Percentiles rank a stretch among this genome's conserved stretches.
phyloP scores from a whole-genome alignment of 352 stramenopile species.

The Globisporangium echinulatum region DNA sequence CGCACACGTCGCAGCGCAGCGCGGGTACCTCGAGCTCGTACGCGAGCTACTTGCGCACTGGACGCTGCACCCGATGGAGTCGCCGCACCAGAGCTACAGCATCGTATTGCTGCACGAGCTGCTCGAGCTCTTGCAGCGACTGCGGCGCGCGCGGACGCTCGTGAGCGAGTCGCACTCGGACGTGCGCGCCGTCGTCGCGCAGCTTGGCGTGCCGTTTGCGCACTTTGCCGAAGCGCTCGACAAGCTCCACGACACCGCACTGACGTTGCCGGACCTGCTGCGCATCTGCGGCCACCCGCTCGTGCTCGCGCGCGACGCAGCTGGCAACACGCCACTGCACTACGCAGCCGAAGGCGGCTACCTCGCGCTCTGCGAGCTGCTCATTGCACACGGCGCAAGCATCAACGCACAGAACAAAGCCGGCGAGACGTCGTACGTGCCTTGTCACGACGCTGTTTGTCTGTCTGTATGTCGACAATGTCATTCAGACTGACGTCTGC shows the following conservation, averaged over 20 bases:
- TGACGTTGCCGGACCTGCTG: constrained; percentile 57
- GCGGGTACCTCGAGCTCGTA: constrained; percentile 65
- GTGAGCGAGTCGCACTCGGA: constrained; percentile 58
- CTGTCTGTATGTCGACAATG: not conserved
- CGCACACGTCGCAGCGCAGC: constrained; percentile 53
- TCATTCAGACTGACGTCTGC: not conserved
- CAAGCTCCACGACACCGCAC: constrained; percentile 43
- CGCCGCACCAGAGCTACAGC: constrained; percentile 57
- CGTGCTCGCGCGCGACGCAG: constrained; percentile 49
- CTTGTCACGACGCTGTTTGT: not conserved
- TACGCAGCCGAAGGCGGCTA: constrained; percentile 75
- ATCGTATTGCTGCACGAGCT: constrained; percentile 42
- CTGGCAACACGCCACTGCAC: constrained; percentile 69
- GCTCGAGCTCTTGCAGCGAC: constrained; percentile 37
- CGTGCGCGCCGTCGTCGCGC: constrained; percentile 37
- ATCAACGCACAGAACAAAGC: constrained; percentile 78
- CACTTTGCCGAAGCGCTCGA: constrained; percentile 66
- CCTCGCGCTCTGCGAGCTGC: constrained; percentile 48
- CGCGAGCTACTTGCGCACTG: constrained; percentile 52
- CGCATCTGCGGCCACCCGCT: constrained; percentile 69
- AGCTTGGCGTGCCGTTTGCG: constrained; percentile 49
- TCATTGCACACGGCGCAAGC: constrained; percentile 58
- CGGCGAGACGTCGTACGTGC: constrained; percentile 62
- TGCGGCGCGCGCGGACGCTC: constrained; percentile 41
- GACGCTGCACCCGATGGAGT: constrained; percentile 54